These are phyloP conservation scores for Aeschynomene evenia DNA, from an alignment of 306 rosid genomes.

Conservation along the genomic window DNA sequence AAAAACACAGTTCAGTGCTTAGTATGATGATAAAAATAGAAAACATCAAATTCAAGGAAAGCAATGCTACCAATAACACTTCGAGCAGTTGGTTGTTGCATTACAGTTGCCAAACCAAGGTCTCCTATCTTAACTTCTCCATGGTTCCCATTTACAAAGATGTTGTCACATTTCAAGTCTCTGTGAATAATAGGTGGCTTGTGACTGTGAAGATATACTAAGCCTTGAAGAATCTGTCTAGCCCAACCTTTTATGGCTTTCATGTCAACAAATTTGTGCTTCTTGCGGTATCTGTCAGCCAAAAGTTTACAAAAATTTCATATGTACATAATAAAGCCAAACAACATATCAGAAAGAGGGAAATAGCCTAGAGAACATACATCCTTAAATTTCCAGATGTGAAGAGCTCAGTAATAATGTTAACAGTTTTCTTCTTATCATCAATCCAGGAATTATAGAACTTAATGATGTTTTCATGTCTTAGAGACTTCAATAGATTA, in stretches of 20 bases:
- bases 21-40: constrained; percentile 13
- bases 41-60: constrained; percentile 16
- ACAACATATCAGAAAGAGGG: not conserved
- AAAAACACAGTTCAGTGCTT: constrained; percentile 20
- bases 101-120: constrained; percentile 72
- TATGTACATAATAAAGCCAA: constrained; percentile 12
- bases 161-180: constrained; percentile 83
- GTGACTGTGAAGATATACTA: constrained; percentile 75
- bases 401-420: constrained; percentile 84
- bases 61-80: constrained; percentile 69
- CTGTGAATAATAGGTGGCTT: constrained; percentile 74
- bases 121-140: constrained; percentile 94
- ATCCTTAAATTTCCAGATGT: constrained; percentile 76
- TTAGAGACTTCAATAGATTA: constrained; percentile 60
- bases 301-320: constrained; percentile 21
- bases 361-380: constrained; percentile 46
- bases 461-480: constrained; percentile 74
- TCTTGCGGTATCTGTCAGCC: constrained; percentile 63
- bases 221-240: constrained; percentile 67
- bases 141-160: constrained; percentile 74
- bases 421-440: constrained; percentile 62
- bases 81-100: constrained; percentile 74
- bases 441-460: constrained; percentile 80
- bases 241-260: constrained; percentile 88
- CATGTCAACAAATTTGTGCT: constrained; percentile 65